Conservation (phyloP, 139 green algal genomes). For the Closterium sp. region DNA sequence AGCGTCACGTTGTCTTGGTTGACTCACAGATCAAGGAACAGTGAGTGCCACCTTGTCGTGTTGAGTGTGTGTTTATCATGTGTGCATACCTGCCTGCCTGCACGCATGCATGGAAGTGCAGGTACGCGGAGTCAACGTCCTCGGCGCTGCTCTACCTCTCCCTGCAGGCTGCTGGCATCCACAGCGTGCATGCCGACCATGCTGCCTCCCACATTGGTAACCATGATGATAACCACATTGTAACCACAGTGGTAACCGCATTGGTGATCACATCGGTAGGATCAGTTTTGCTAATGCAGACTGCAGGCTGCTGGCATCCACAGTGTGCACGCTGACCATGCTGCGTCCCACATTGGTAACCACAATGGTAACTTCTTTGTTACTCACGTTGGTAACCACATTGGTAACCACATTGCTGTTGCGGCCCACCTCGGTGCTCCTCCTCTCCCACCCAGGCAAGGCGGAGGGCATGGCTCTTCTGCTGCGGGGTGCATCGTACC, state of each 20-base stretch:
- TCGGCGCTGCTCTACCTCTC: constrained; percentile 40
- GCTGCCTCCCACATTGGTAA: constrained; percentile 50
- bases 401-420: too few species aligned
- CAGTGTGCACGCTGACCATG: constrained; percentile 42
- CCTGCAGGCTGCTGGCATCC: constrained; percentile 35
- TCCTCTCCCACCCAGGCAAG: not conserved
- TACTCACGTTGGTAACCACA: too few species aligned
- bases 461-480: not conserved
- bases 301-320: constrained; percentile 34
- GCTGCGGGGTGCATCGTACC: not conserved
- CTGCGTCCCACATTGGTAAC: constrained; percentile 42
- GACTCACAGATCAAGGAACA: too few species aligned
- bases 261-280: too few species aligned
- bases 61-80: not conserved
- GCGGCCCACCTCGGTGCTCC: too few species aligned
- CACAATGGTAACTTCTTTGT: too few species aligned
- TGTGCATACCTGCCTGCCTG: not conserved
- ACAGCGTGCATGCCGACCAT: constrained; percentile 43
- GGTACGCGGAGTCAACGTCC: constrained; percentile 48
- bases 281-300: too few species aligned
- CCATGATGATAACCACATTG: too few species aligned
- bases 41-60: too few species aligned
- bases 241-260: too few species aligned
- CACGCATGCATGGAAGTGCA: not conserved
- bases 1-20: too few species aligned